These are phyloP conservation scores for Metarhizium rileyi DNA, from an alignment of 2,329 filamentous ascomycete genomes.

Conservation along the genomic window DNA sequence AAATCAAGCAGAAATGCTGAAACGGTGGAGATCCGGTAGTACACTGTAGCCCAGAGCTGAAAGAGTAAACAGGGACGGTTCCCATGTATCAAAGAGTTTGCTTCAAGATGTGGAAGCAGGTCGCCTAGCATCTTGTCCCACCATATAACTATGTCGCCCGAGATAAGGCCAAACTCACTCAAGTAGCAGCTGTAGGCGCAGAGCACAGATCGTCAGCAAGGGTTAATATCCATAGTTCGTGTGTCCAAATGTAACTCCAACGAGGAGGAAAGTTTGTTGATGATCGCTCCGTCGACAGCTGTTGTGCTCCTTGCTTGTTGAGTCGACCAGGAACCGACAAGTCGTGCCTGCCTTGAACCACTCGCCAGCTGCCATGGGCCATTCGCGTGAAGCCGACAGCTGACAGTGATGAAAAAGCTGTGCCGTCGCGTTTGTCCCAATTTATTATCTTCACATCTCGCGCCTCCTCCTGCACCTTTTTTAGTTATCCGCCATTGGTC, in stretches of 20 bases:
- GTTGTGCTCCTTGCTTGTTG: not conserved
- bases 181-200: not conserved
- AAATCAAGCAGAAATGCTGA: not conserved
- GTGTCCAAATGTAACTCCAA: not conserved
- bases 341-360: constrained; percentile 4
- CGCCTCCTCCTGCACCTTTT: not conserved
- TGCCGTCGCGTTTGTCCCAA: not conserved
- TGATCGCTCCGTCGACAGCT: not conserved
- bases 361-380: not conserved
- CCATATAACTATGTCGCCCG: not conserved
- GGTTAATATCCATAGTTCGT: not conserved
- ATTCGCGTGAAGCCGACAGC: constrained; percentile 4
- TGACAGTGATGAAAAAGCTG: not conserved
- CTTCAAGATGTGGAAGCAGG: not conserved
- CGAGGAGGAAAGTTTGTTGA: not conserved
- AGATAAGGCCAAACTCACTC: not conserved
- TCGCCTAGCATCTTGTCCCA: constrained; percentile 1
- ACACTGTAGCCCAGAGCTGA: not conserved
- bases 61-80: not conserved
- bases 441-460: not conserved
- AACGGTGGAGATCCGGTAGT: not conserved
- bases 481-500: constrained; percentile 4
- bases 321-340: not conserved
- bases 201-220: not conserved
- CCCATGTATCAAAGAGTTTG: not conserved